Evolutionary conservation across 306 rosid species (phyloP).

Genomic region (Gynostemma pentaphyllum): DNA sequence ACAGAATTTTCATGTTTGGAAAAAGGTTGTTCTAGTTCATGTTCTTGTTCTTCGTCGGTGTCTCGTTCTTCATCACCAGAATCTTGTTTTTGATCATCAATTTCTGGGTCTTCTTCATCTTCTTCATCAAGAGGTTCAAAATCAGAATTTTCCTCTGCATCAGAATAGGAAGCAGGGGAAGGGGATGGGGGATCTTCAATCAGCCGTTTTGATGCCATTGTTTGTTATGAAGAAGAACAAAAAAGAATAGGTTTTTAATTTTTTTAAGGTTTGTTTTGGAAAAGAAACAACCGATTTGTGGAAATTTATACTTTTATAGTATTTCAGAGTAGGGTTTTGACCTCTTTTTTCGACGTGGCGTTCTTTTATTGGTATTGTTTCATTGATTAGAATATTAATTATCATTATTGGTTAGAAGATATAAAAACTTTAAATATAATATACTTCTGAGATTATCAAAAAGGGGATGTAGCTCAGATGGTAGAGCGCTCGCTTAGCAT

Average conservation of each 20-base stretch:
- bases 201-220: slow-evolving; percentile 34
- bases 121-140: slow-evolving; percentile 8
- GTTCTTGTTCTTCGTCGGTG: slow-evolving; percentile 9
- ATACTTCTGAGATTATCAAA: too few species aligned
- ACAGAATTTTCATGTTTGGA: slow-evolving; percentile 1
- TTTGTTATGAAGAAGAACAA: neutral
- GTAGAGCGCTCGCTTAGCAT: slow-evolving; percentile 97
- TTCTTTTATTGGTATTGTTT: neutral
- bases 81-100: slow-evolving; percentile 6
- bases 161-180: slow-evolving; percentile 13
- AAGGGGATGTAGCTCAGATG: slow-evolving; percentile 96
- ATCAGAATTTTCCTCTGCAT: slow-evolving; percentile 19
- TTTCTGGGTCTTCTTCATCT: slow-evolving; percentile 12
- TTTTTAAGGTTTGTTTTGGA: neutral
- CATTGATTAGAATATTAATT: too few species aligned
- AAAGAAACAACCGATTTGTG: neutral
- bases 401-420: too few species aligned
- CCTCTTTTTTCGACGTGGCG: neutral
- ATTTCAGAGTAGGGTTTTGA: slow-evolving; percentile 10
- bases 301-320: slow-evolving; percentile 3
- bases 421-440: too few species aligned
- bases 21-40: slow-evolving; percentile 9
- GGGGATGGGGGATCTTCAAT: slow-evolving; percentile 19
- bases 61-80: slow-evolving; percentile 9
- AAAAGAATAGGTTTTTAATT: neutral